Base-by-base conservation (phyloP, 2,329 filamentous ascomycete genomes). In the Neocatenulostroma microsporum region DNA sequence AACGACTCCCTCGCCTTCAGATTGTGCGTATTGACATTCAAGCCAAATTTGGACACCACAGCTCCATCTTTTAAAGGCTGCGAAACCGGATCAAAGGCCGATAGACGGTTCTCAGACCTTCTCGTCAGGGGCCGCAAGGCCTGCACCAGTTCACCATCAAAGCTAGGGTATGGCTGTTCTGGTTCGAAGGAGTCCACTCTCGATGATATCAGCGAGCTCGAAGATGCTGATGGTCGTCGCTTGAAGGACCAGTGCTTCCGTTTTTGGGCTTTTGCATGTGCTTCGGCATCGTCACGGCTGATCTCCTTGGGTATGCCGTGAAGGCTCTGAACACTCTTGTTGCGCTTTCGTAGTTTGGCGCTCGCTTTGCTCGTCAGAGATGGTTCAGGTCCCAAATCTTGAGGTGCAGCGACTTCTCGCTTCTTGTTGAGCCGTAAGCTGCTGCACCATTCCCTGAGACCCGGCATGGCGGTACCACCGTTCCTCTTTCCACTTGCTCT, bases 341-440 rank as follows among this genome's bases (percentile, higher is more conserved):
- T 9, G 23, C 25, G 33, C 17, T 36, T 36, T 14, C 25, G 33
- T 28, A 36, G 17, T 13, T 36, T 36, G 3, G 23, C 33, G 23
- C 23, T 36, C 12, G 33, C 13, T 29, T 36, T 9, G 33, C 13
- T n/a, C 33, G 20, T 18, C 21, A 24, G 31, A 34, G 31, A 20
- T n/a, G 31, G 21, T 5, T 9, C 21, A 26, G 19, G 20, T 9
- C 4, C 12, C 9, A 18, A 9, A 10, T 9, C 9, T 10, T 8
- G 8, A 7, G 26, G 10, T 29, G 9, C 26, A 8, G 26, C 7
- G 9, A 5, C 29, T 7, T 31, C 18, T 9, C 10, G 20, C 23
- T 36, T 28, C 33, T 36, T 32, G 28, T 15, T 23, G 5, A 38
- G 13, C 8, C 28, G 3, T 12, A 38, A 27, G 9, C 10, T 33